These are phyloP conservation scores for Verticillium albo-atrum DNA, from an alignment of 2,329 filamentous ascomycete genomes.

Conservation along the genomic window DNA sequence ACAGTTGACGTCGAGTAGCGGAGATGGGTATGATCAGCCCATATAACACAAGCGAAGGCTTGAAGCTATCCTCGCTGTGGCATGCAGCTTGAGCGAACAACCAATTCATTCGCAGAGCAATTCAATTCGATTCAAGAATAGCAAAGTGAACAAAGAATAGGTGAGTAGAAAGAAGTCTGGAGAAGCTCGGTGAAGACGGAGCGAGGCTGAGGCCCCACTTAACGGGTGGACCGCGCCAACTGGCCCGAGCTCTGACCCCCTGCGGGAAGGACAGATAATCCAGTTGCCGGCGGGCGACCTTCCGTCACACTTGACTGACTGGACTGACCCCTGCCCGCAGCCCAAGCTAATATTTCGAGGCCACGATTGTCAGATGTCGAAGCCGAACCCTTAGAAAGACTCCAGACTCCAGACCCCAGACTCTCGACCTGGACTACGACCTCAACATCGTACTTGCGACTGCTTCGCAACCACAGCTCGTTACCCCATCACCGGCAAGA, in stretches of 20 bases:
- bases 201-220: neutral
- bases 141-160: too few species aligned
- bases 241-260: neutral
- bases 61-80: too few species aligned
- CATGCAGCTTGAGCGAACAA: too few species aligned
- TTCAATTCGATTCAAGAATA: too few species aligned
- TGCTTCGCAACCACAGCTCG: constrained; percentile 9
- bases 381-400: neutral
- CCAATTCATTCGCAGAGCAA: neutral
- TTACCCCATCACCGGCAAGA: constrained; percentile 40
- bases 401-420: neutral
- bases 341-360: constrained; percentile 22
- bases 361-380: constrained; percentile 25
- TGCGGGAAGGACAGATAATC: constrained; percentile 3
- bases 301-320: neutral
- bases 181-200: neutral
- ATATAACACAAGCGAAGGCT: too few species aligned
- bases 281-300: neutral
- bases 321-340: neutral
- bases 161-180: neutral
- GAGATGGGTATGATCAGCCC: too few species aligned
- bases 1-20: too few species aligned
- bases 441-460: constrained; percentile 7
- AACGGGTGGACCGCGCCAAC: neutral
- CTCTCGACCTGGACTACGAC: neutral